Evolutionary conservation across 768 basidiomycete species (phyloP).

Genomic region (Clathrus columnatus): DNA sequence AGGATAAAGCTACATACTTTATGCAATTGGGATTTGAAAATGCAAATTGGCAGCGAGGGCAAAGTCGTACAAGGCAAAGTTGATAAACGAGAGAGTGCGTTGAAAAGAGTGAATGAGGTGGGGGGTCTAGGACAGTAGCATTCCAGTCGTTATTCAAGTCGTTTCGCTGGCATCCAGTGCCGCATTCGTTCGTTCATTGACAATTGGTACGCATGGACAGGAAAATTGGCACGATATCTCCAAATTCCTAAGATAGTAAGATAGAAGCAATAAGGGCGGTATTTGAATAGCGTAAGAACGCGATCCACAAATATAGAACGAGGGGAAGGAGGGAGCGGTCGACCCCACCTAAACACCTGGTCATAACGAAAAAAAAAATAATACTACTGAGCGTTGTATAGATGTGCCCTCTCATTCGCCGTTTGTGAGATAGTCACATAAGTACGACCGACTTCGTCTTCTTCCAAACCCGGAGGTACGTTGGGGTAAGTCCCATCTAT

Average conservation of each 20-base stretch:
- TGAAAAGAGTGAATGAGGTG: background rate
- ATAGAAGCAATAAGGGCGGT: background rate
- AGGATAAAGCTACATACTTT: too few relatives aligned
- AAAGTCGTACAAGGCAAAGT: background rate
- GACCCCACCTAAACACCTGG: too few relatives aligned
- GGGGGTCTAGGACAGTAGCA: background rate
- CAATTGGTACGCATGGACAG: too few relatives aligned
- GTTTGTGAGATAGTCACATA: slow-evolving; percentile 82
- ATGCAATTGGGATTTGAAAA: too few relatives aligned
- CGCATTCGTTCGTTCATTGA: background rate
- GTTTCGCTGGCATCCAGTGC: slow-evolving; percentile 6
- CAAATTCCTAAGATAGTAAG: background rate
- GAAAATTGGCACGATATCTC: too few relatives aligned
- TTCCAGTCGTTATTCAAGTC: slow-evolving; percentile 6
- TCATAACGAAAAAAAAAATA: background rate
- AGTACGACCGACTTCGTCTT: slow-evolving; percentile 72
- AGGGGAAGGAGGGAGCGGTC: too few relatives aligned
- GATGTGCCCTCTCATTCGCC: slow-evolving; percentile 61
- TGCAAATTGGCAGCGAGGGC: background rate
- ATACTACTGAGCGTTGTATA: background rate
- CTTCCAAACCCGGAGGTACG: slow-evolving; percentile 60
- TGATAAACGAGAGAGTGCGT: too few relatives aligned
- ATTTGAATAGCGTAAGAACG: too few relatives aligned
- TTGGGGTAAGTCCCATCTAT: slow-evolving; percentile 48
- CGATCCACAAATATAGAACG: too few relatives aligned